A percentile compares a stretch with the other conserved stretches of the same genome.
Conservation (phyloP, 345 rosid genomes). For the Populus ilicifolia region DNA sequence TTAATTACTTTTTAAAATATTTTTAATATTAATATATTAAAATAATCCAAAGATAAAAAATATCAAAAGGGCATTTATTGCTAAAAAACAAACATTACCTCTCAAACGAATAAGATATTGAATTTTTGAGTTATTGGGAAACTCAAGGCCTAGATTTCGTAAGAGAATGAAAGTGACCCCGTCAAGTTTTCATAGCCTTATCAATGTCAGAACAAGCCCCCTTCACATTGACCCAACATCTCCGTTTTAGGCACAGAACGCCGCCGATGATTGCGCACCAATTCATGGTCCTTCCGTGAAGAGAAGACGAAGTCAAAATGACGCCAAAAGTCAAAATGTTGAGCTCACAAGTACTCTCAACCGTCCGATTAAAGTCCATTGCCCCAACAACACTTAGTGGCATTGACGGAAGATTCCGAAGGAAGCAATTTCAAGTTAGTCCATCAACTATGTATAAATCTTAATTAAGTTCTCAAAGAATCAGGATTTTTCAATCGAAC, state of each 20-base stretch:
- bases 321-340: neutral
- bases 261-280: conserved; percentile 16
- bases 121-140: too few species aligned
- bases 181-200: too few species aligned
- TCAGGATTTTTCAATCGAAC: neutral
- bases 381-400: neutral
- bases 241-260: neutral
- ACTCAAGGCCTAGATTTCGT: too few species aligned
- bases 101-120: too few species aligned
- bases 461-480: neutral
- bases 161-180: too few species aligned
- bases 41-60: too few species aligned
- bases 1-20: too few species aligned
- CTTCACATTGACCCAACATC: too few species aligned
- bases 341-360: neutral
- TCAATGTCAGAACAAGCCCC: too few species aligned
- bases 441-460: neutral
- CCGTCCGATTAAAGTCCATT: conserved; percentile 10
- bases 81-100: too few species aligned
- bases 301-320: neutral
- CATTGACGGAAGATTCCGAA: neutral
- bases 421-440: neutral
- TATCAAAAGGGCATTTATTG: too few species aligned
- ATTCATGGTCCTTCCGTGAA: neutral
- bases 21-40: too few species aligned